Conservation (phyloP, 108 stramenopile genomes). For the Fistulifera pelliculosa region DNA sequence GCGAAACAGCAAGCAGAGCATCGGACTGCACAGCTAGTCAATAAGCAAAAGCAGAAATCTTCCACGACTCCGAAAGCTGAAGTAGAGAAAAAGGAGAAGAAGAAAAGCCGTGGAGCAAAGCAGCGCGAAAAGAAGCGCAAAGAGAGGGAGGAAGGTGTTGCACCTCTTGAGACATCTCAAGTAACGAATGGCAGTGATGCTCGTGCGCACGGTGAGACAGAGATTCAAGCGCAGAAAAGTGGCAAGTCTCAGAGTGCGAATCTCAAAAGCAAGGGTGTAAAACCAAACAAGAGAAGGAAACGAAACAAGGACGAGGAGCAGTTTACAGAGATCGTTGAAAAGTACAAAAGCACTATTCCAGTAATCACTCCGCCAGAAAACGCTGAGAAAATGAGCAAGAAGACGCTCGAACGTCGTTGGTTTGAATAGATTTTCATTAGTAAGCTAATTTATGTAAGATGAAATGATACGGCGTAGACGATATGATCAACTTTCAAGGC, state of each 20-base stretch:
- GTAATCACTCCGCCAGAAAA: slow-evolving; percentile 4
- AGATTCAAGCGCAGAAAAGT: slow-evolving; percentile 5
- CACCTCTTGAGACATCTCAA: not conserved
- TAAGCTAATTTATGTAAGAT: too few relatives aligned
- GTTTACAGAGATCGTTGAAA: slow-evolving; percentile 54
- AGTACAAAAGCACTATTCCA: slow-evolving; percentile 39
- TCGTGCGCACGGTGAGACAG: slow-evolving; percentile 15
- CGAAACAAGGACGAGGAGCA: slow-evolving; percentile 42
- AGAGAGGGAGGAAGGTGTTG: slow-evolving; percentile 17
- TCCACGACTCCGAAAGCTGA: slow-evolving; percentile 8
- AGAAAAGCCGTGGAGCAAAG: slow-evolving; percentile 51
- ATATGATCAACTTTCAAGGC: slow-evolving; percentile 14
- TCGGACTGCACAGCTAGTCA: slow-evolving; percentile 58
- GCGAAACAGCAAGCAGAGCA: slow-evolving; percentile 74
- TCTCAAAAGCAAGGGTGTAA: slow-evolving; percentile 19
- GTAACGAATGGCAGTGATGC: slow-evolving; percentile 10
- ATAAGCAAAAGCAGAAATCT: slow-evolving; percentile 60
- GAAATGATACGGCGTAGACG: too few relatives aligned
- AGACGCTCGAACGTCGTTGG: slow-evolving; percentile 34
- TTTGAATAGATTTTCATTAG: slow-evolving; percentile 47
- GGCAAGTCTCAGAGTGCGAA: slow-evolving; percentile 4
- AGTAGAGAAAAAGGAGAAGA: slow-evolving; percentile 18
- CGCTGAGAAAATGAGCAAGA: slow-evolving; percentile 4
- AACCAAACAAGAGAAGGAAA: slow-evolving; percentile 36
- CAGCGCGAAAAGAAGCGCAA: slow-evolving; percentile 73